Evolutionary conservation across 768 basidiomycete species (phyloP).

Genomic region (Kwoniella sp.): DNA sequence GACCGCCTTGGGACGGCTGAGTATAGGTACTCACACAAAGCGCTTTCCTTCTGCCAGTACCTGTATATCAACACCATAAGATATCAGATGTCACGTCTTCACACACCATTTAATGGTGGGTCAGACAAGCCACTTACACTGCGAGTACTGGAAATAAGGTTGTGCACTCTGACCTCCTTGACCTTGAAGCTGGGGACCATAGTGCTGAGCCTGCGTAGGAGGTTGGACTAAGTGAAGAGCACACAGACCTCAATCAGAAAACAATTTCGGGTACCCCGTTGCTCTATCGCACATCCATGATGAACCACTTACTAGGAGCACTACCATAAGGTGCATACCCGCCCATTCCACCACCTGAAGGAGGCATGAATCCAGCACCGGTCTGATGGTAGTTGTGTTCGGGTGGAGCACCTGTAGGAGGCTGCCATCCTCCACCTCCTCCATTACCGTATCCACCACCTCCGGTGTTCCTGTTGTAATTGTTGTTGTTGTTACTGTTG

Average conservation of each 20-base stretch:
- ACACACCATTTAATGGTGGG: background rate
- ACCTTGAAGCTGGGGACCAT: constrained; percentile 63
- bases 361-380: constrained; percentile 31
- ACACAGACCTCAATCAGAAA: too few species aligned
- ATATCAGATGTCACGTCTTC: background rate
- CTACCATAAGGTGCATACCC: constrained; percentile 26
- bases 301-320: constrained; percentile 22
- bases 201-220: constrained; percentile 62
- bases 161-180: constrained; percentile 58
- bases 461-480: constrained; percentile 8
- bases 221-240: constrained; percentile 53
- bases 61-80: constrained; percentile 2
- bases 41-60: constrained; percentile 79
- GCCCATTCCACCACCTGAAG: constrained; percentile 7
- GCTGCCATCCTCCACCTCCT: constrained; percentile 9
- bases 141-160: constrained; percentile 80
- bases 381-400: constrained; percentile 30
- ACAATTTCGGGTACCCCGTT: too few species aligned
- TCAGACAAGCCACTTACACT: constrained; percentile 60
- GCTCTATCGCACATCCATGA: too few species aligned
- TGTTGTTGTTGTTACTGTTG: background rate
- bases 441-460: constrained; percentile 5
- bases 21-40: constrained; percentile 73
- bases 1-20: too few species aligned
- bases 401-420: constrained; percentile 29